Evolutionary conservation across 257 asterid genomes (phyloP).

Genomic region (Nicotiana noctiflora): DNA sequence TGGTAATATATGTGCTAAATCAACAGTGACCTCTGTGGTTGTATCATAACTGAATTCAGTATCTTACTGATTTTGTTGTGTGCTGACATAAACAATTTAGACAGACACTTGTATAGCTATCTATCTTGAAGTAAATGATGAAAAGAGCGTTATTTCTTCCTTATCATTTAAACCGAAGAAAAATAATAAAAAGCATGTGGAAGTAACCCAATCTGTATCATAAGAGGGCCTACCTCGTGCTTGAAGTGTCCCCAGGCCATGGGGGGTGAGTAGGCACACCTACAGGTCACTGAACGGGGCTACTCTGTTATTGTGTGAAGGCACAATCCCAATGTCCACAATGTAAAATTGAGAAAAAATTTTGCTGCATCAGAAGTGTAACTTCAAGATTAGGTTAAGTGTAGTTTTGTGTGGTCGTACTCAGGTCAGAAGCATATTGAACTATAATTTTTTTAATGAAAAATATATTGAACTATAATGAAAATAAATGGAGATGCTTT

Average conservation of each 20-base stretch:
- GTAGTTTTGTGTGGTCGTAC: neutral
- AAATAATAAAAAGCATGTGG: neutral
- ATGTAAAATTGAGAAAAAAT: neutral
- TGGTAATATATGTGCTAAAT: neutral
- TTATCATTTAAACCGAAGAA: neutral
- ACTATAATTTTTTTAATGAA: neutral
- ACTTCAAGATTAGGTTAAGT: neutral
- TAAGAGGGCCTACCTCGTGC: neutral
- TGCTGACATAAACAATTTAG: neutral
- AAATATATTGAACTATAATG: neutral
- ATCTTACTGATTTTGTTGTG: neutral
- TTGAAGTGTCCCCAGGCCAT: neutral
- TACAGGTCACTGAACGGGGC: neutral
- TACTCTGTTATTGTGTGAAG: neutral
- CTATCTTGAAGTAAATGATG: neutral
- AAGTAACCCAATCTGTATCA: neutral
- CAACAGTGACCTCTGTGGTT: neutral
- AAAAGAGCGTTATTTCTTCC: neutral
- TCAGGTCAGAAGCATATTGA: neutral
- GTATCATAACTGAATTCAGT: neutral
- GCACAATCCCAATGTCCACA: neutral
- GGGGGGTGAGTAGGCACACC: neutral
- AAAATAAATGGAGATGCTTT: too few species aligned
- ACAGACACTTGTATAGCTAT: neutral
- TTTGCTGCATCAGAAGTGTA: neutral